Base-by-base conservation (phyloP, 1,139 yeast genomes). In the Suhomyces bolitotheri region DNA sequence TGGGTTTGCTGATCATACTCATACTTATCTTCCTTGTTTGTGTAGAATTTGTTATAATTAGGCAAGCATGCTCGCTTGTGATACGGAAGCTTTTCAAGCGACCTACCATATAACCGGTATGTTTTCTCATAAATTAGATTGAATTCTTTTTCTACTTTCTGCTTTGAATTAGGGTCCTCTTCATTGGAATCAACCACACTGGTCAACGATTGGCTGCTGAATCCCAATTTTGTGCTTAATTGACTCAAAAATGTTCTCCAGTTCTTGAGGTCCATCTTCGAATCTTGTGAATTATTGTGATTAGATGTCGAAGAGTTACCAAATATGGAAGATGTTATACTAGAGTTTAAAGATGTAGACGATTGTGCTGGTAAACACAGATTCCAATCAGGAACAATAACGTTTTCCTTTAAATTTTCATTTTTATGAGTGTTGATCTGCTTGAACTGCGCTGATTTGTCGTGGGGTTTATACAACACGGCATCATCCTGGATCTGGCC, bases 351-450 rank as follows among this genome's bases (percentile, higher is more conserved):
- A 11, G 44, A 31, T 8, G 23, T 31, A 2, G 42, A 26, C 17
- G 50, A 32, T 20, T 62, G 71, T 8, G 39, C 43, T 0, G 72
- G 71, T 16, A 71, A 52, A 40, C 76, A 70, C 30, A 46, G 50
- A 20, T 59, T 53, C 76, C 76, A 71, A 33, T 60, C 58, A 4
- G 76, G 76, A 3, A 71, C 76, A 29, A 71, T 66, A 11, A 63
- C 49, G 45, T 70, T 71, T 35, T 67, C 73, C 27, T 48, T 49
- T 32, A 70, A 50, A 48, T 70, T 66, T 44, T 70, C 75, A 45
- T 70, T 70, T 42, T 66, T 68, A 45, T 68, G 76, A 7, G 74
- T 70, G 45, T 71, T 68, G 40, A 71, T 69, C 45, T 68, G 62
- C 37, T 56, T 60, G 51, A 71, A 70, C 40, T 70, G 71, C 15